Evolutionary conservation across 805 yeast genomes (phyloP).

Genomic region (Lipomyces sp.): DNA sequence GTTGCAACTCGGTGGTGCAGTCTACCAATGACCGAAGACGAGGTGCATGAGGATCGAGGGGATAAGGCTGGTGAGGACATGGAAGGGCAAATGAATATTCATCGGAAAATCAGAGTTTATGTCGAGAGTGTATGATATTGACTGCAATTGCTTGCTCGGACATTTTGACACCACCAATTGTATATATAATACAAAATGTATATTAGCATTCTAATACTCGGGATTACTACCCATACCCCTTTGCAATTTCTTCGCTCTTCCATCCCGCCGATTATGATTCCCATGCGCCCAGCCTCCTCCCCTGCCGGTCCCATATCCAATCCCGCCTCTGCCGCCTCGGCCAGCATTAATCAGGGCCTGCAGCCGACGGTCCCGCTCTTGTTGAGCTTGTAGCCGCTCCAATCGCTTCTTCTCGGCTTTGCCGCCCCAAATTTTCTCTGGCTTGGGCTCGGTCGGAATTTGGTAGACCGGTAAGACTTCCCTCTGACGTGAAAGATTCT

Average conservation of each 20-base stretch:
- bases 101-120: slow-evolving; percentile 27
- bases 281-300: slow-evolving; percentile 21
- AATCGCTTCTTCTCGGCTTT: slow-evolving; percentile 7
- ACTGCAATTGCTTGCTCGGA: not conserved
- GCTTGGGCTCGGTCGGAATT: slow-evolving; percentile 5
- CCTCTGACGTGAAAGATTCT: not conserved
- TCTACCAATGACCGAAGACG: slow-evolving; percentile 19
- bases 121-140: slow-evolving; percentile 9
- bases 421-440: slow-evolving; percentile 7
- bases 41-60: slow-evolving; percentile 15
- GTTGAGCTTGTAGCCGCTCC: not conserved
- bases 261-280: slow-evolving; percentile 30
- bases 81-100: not conserved
- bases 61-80: slow-evolving; percentile 4
- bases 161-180: not conserved
- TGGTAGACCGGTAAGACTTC: not conserved
- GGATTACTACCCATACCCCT: slow-evolving; percentile 14
- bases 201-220: not conserved
- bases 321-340: not conserved
- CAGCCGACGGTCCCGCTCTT: not conserved
- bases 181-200: not conserved
- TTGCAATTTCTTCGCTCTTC: slow-evolving; percentile 17
- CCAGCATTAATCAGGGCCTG: not conserved
- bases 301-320: slow-evolving; percentile 6
- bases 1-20: slow-evolving; percentile 48